Evolutionary conservation across 148 eudicot genomes (phyloP).

Genomic region (Dianthus caryophyllus): DNA sequence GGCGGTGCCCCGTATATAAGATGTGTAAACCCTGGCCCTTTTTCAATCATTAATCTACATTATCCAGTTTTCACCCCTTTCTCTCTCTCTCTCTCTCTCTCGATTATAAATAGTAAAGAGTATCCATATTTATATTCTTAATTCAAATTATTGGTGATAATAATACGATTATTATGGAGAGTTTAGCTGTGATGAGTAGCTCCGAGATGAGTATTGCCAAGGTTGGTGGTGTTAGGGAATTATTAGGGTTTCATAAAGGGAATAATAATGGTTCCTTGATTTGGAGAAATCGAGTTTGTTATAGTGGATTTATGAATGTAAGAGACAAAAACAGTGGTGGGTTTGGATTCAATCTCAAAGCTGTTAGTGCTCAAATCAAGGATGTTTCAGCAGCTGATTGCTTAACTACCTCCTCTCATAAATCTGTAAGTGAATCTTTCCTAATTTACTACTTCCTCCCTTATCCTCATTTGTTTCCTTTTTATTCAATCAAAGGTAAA

Average conservation of each 20-base stretch:
- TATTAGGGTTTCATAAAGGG: conserved; percentile 9
- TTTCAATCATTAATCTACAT: too few species aligned
- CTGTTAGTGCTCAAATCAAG: conserved; percentile 16
- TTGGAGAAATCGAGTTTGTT: conserved; percentile 14
- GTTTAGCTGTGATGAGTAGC: conserved; percentile 19
- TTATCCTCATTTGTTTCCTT: too few species aligned
- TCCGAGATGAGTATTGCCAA: conserved; percentile 6
- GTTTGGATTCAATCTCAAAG: conserved; percentile 27
- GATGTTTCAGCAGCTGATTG: conserved; percentile 9
- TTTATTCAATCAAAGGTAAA: too few species aligned
- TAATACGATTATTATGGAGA: conserved; percentile 12
- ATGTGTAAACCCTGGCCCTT: too few species aligned
- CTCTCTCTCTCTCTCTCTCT: too few species aligned
- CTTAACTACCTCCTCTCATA: conserved; percentile 17
- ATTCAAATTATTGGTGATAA: too few species aligned
- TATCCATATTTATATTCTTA: background rate
- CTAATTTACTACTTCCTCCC: too few species aligned
- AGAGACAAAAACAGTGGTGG: background rate
- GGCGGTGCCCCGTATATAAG: too few species aligned
- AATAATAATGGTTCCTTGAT: conserved; percentile 9
- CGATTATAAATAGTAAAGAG: background rate
- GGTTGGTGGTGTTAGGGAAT: background rate
- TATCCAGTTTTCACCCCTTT: too few species aligned
- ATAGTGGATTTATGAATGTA: background rate
- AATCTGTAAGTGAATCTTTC: conserved; percentile 53